These are phyloP conservation scores for Diaporthe eres DNA, from an alignment of 2,329 filamentous ascomycete species.

Conservation along the genomic window DNA sequence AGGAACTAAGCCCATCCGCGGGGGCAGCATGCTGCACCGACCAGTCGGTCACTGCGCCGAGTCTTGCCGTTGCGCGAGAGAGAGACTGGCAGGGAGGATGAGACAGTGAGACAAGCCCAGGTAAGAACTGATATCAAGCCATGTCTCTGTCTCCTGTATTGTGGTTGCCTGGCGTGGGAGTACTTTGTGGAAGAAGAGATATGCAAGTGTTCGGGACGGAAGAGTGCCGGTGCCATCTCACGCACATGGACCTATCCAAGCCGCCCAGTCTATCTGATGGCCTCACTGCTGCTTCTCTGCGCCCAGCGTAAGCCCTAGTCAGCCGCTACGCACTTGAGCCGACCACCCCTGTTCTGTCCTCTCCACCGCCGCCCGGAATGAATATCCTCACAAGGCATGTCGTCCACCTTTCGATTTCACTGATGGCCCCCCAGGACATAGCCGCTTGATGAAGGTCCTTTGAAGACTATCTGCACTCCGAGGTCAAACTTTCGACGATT, in stretches of 20 bases:
- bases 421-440: neutral
- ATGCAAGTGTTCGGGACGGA: slow-evolving; percentile 1
- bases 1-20: neutral
- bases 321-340: neutral
- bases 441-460: slow-evolving; percentile 1
- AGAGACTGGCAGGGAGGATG: neutral
- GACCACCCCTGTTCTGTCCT: neutral
- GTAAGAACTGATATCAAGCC: neutral
- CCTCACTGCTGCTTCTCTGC: neutral
- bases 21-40: neutral
- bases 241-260: neutral
- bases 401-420: neutral
- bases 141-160: neutral
- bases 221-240: neutral
- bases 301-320: slow-evolving; percentile 3
- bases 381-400: neutral
- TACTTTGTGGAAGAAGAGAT: neutral
- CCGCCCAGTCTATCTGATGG: neutral
- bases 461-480: neutral
- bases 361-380: neutral
- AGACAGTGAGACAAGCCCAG: slow-evolving; percentile 3
- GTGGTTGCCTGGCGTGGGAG: neutral
- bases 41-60: neutral
- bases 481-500: neutral
- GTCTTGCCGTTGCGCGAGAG: neutral